Evolutionary conservation across 345 rosid genomes (phyloP).

Genomic region (Gossypium mustelinum): DNA sequence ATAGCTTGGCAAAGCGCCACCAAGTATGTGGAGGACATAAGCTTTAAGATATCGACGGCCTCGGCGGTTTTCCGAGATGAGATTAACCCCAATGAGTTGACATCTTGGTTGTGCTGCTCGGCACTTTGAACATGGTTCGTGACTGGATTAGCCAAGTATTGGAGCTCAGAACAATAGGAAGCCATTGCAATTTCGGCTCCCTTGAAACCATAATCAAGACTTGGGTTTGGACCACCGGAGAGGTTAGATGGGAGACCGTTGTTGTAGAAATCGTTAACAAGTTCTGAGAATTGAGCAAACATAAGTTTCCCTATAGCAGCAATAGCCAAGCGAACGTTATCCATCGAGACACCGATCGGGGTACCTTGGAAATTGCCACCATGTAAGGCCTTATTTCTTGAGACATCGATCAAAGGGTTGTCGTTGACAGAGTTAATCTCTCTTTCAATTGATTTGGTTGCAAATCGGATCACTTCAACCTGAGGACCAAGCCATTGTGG

Average conservation of each 20-base stretch:
- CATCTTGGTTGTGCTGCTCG: constrained; percentile 58
- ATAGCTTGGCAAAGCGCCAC: constrained; percentile 61
- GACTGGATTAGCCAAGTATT: constrained; percentile 47
- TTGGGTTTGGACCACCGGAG: constrained; percentile 63
- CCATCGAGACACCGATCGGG: constrained; percentile 59
- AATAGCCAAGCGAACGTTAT: constrained; percentile 44
- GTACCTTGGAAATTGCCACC: constrained; percentile 68
- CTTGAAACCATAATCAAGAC: constrained; percentile 72
- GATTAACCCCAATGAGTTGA: constrained; percentile 53
- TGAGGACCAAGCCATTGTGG: constrained; percentile 63
- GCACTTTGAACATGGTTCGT: constrained; percentile 56
- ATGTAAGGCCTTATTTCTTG: constrained; percentile 62
- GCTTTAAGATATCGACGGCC: constrained; percentile 44
- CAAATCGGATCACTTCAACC: constrained; percentile 44
- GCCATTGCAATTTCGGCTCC: constrained; percentile 89
- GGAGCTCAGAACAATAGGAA: constrained; percentile 54
- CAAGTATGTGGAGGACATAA: constrained; percentile 53
- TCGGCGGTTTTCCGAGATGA: constrained; percentile 59
- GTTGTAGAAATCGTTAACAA: constrained; percentile 72
- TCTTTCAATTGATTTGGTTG: constrained; percentile 46
- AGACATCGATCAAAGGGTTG: constrained; percentile 67
- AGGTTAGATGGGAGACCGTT: constrained; percentile 74
- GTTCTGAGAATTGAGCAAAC: constrained; percentile 64
- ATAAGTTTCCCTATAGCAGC: constrained; percentile 48
- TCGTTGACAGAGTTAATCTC: constrained; percentile 59